Conservation (phyloP, 768 basidiomycete genomes). For the Gloeostereum incarnatum region DNA sequence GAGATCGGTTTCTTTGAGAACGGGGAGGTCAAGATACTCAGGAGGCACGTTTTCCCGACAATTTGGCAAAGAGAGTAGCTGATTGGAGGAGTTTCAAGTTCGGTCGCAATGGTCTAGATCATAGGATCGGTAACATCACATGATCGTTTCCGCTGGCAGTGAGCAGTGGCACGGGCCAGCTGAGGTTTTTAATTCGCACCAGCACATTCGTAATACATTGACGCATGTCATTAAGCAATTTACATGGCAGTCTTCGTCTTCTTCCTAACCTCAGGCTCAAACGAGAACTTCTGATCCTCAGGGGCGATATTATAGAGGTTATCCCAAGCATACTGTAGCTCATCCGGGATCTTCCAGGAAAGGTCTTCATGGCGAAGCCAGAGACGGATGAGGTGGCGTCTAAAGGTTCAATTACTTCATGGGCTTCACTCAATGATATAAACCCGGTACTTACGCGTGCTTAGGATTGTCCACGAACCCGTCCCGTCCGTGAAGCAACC, state of each 20-base stretch:
- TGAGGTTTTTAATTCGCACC: no score
- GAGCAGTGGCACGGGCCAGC: no score
- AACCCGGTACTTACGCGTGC: constrained; percentile 23
- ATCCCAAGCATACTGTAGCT: constrained; percentile 26
- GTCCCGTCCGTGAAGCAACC: constrained; percentile 33
- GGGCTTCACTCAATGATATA: neutral
- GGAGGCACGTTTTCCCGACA: no score
- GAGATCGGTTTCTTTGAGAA: no score
- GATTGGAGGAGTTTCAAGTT: no score
- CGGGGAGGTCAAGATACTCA: no score
- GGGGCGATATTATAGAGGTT: constrained; percentile 27
- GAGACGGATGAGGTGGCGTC: constrained; percentile 28
- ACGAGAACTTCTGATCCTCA: constrained; percentile 31
- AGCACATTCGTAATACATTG: no score
- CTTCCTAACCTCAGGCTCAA: constrained; percentile 34
- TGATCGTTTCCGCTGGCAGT: no score
- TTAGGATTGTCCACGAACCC: constrained; percentile 30
- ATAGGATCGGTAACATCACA: no score
- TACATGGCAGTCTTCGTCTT: constrained; percentile 22
- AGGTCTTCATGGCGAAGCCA: constrained; percentile 38
- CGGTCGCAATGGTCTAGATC: no score
- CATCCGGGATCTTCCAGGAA: constrained; percentile 33
- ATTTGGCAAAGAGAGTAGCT: no score
- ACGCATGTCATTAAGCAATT: no score
- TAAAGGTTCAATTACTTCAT: neutral